Conservation (phyloP, 2,329 filamentous ascomycete species). For the Microascus cirrosus region DNA sequence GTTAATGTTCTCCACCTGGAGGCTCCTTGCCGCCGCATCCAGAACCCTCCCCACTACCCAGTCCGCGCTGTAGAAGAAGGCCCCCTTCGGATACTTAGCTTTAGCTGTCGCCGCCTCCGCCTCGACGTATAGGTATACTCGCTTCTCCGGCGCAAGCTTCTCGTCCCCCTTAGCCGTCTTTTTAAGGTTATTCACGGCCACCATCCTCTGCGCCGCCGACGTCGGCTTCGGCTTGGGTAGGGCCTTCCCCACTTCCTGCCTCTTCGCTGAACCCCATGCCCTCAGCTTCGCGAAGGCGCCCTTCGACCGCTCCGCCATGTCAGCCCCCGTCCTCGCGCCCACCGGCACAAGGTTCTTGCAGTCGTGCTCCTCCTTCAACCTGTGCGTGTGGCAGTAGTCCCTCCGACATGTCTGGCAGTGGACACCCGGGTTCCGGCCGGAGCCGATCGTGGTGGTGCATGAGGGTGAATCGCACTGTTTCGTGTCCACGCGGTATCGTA, state of each 20-base stretch:
- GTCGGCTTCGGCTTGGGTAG: constrained; percentile 54
- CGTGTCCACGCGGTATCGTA: constrained; percentile 44
- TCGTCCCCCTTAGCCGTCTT: constrained; percentile 82
- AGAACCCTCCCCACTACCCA: constrained; percentile 84
- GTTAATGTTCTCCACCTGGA: constrained; percentile 78
- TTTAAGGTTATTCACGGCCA: constrained; percentile 70
- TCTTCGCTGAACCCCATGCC: constrained; percentile 70
- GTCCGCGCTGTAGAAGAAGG: constrained; percentile 70
- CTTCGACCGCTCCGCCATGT: constrained; percentile 47
- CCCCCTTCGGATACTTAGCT: constrained; percentile 69
- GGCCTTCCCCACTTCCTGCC: constrained; percentile 44
- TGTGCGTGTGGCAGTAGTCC: constrained; percentile 68
- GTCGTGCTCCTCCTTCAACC: constrained; percentile 70
- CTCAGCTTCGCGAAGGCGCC: constrained; percentile 68
- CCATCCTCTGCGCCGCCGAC: constrained; percentile 50
- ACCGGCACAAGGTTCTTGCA: constrained; percentile 63
- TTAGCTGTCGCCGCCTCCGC: constrained; percentile 79
- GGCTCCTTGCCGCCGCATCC: constrained; percentile 62
- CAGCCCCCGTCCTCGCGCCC: constrained; percentile 34
- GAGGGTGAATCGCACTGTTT: constrained; percentile 55
- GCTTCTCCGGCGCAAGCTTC: constrained; percentile 67
- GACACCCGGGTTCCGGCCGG: constrained; percentile 53
- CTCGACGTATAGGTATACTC: constrained; percentile 85
- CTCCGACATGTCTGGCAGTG: constrained; percentile 63
- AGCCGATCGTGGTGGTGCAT: constrained; percentile 64